Evolutionary conservation across 495 filamentous ascomycete species (phyloP), one percentile per base, ranked within the genome.

Genomic region (Saxophila tyrrhenica): DNA sequence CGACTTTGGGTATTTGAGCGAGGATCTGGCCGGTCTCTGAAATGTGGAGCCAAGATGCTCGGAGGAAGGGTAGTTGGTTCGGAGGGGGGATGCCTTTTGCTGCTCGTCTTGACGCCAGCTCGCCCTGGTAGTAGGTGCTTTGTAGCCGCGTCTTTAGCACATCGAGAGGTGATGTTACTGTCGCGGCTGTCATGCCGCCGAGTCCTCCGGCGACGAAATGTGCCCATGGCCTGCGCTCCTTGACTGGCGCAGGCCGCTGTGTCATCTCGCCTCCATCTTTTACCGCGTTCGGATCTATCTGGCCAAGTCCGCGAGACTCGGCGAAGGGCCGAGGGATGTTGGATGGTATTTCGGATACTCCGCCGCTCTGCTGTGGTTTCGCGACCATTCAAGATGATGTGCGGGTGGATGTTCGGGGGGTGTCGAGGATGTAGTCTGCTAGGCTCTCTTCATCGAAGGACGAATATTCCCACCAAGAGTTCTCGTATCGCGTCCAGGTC

Each of bases 101-200:
- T 17, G 71, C 58, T n/a, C 78, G 73, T 1, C 66, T 60, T 10
- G 73, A 65, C 42, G 68, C 64, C 17, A 80, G 72, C 55, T 80
- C 86, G 1, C 78, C 70, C 62, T 91, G 86, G 72, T 95, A 95
- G 66, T 89, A 94, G 60, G 92, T 86, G 61, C 86, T 90, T 67
- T 95, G 89, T 2, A 95, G 75, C 8, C 89, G 78, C 2, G 89
- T 94, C 69, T 92, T 92, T 9, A 95, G 76, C 24, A 95, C 89
- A 64, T 95, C 89, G 45, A 95, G 80, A 5, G 89, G 89, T 2
- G 85, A 86, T 0, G 89, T 95, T 10, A 94, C 70, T n/a, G 83
- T 80, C 3, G 89, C 84, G 13, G 89, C 78, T 17, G 86, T 87
- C 85, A 94, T 90, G 54, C 89, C 89, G 56, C 89, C 89, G 20